A percentile compares a stretch with the other conserved stretches of the same genome.
These are phyloP conservation scores for Xylariaceae sp. DNA, from an alignment of 2,329 filamentous ascomycete species.

Conservation along the genomic window DNA sequence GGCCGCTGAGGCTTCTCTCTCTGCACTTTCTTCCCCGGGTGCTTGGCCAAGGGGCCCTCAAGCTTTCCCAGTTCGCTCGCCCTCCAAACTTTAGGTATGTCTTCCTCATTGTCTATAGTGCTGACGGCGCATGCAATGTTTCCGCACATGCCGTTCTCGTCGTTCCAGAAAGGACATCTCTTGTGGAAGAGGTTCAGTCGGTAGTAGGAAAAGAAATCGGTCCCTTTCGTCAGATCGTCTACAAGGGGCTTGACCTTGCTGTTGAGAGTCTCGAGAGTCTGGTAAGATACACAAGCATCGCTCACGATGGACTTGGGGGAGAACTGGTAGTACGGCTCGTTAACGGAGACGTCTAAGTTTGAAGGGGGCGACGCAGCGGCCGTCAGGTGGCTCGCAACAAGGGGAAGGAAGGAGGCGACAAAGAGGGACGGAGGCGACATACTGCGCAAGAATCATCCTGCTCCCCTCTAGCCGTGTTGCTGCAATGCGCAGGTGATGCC, in stretches of 20 bases:
- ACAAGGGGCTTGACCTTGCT: constrained; percentile 68
- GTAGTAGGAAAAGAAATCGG: constrained; percentile 98
- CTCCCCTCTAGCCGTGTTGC: constrained; percentile 29
- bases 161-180: constrained; percentile 92
- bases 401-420: constrained; percentile 17
- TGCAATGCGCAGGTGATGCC: constrained; percentile 43
- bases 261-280: constrained; percentile 82
- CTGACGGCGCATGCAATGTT: constrained; percentile 96
- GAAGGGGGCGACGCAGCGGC: constrained; percentile 18
- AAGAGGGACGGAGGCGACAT: constrained; percentile 32
- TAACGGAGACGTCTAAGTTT: constrained; percentile 36
- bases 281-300: constrained; percentile 91
- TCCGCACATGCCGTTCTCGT: constrained; percentile 88
- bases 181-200: constrained; percentile 92
- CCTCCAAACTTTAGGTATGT: constrained; percentile 87
- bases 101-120: constrained; percentile 90
- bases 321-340: constrained; percentile 52
- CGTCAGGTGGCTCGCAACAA: constrained; percentile 19
- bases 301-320: constrained; percentile 84
- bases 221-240: constrained; percentile 74
- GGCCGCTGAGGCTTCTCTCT: constrained; percentile 66
- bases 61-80: constrained; percentile 88
- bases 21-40: constrained; percentile 73
- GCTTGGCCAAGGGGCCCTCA: constrained; percentile 82
- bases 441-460: constrained; percentile 48